Base-by-base conservation (phyloP, 768 basidiomycete genomes). In the Chalciporus chontae region DNA sequence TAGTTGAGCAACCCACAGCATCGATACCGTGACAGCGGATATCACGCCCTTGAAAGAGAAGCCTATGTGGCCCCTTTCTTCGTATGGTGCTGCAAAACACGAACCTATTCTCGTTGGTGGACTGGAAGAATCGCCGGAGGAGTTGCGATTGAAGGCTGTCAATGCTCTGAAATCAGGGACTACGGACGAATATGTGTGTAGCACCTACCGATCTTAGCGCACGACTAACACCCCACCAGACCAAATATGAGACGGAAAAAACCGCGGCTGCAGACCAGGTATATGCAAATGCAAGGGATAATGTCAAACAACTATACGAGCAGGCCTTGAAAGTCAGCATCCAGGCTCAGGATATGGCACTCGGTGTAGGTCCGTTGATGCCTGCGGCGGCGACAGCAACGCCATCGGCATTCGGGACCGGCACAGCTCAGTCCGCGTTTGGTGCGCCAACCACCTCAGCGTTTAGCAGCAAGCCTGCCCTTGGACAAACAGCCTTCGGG, bases 51-150 rank as follows among this genome's bases (percentile, higher is more conserved):
- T 64, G 18, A 72, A 69, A 18, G 91, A 94, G 14, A 85, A 81
- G 60, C 93, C 92, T 0, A 39, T 76, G 11, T 96, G 88, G 85
- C 85, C 86, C 13, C 70, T 94, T 0, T 84, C 89, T 0, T 85
- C 81, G 0, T 94, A 88, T 63, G 91, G 77, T 0, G 81, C 89
- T 18, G 79, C 81, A 4, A 95, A 94, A 62, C 60, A 77, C 51
- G 90, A 92, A 55, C 82, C 82, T 0, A 79, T 72, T 18, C 56
- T 94, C 5, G 65, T 96, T 15, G 48, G 69, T 8, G 83, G 80
- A 3, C 66, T 86, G 27, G 92, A 96, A 55, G 74, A 85, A 52
- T 87, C 84, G 0, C 78, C 79, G 0, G 93, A 94, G 59, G 93
- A 96, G 66, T 68, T 94, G 40, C 76, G 88, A 39, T 70, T 85